Base-by-base conservation (phyloP, 2,329 filamentous ascomycete genomes). In the Didymella glomerata region DNA sequence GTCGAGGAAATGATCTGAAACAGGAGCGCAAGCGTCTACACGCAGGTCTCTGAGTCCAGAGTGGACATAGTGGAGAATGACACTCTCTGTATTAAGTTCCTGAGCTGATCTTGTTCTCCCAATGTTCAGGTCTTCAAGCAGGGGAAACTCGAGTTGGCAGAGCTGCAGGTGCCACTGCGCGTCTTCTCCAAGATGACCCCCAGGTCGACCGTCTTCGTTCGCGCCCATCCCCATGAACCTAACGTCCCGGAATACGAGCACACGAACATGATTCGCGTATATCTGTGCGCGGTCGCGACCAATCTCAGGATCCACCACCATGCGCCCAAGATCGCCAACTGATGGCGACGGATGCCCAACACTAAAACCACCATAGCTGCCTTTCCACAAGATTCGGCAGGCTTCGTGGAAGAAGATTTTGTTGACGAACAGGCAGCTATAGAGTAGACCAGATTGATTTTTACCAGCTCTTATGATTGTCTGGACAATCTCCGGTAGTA, bases 401-500 rank as follows among this genome's bases (percentile, higher is more conserved):
- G 48, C 36, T 36, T 51, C 48, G 16, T 30, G 14, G 3, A 10
- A 51, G 38, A 42, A 51, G 2, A 42, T 27, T 18, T 32, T 51
- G 38, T 51, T 51, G 25, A 51, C 48, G 22, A 42, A 25, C 11
- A 51, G n/a, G 18, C 48, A 42, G 38, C 27, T 42, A 14, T 51
- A 42, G 4, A 51, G 38, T 18, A 51, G 14, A 2, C 25, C 48
- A 18, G 48, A 18, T 13, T 42, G 38, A 9, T 8, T 32, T n/a
- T 42, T 51, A 20, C 48, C 38, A 18, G 48, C 25, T 28, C 38
- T 22, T 1, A 51, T 8, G 14, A 51, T 51, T 9, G 48, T 27
- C 14, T 38, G 16, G 13, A 51, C 38, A 10, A 51, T 24, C 18
- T 51, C 48, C 20, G 48, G 48, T 11, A 51, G 14, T 7, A 42